Percentiles rank a stretch among this genome's conserved stretches.
Evolutionary conservation across 352 stramenopile species (phyloP).

Genomic region (Peronospora destructor): DNA sequence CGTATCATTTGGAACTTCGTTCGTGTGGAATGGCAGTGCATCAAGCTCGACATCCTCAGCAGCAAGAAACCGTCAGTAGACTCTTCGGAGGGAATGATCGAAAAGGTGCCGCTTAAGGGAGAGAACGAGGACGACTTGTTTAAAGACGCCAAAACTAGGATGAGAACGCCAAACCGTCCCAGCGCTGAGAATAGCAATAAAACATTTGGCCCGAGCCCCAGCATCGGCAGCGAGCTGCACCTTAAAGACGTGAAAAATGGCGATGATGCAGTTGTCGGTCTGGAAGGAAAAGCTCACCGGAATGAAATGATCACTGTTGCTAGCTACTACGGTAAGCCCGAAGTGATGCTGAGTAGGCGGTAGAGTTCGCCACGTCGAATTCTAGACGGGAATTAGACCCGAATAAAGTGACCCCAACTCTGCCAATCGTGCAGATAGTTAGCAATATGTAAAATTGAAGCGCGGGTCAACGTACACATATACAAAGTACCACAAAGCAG

Average conservation of each 20-base stretch:
- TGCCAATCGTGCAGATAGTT: not conserved
- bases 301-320: slow-evolving; percentile 24
- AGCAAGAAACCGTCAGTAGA: slow-evolving; percentile 53
- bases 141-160: slow-evolving; percentile 12
- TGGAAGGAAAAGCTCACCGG: slow-evolving; percentile 1
- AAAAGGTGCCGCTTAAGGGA: slow-evolving; percentile 45
- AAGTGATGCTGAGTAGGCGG: slow-evolving; percentile 16
- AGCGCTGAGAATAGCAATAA: slow-evolving; percentile 20
- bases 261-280: not conserved
- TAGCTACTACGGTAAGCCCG: slow-evolving; percentile 18
- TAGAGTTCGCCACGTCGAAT: slow-evolving; percentile 10
- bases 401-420: slow-evolving; percentile 11
- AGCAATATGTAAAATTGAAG: slow-evolving; percentile 21
- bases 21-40: slow-evolving; percentile 89
- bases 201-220: slow-evolving; percentile 15
- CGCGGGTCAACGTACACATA: slow-evolving; percentile 1
- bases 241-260: slow-evolving; percentile 13
- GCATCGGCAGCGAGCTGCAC: slow-evolving; percentile 7
- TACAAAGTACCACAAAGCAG: slow-evolving; percentile 11
- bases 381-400: slow-evolving; percentile 10
- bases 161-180: slow-evolving; percentile 17
- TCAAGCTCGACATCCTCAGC: slow-evolving; percentile 65
- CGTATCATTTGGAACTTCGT: slow-evolving; percentile 91
- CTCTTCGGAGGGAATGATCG: slow-evolving; percentile 34
- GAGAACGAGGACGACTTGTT: slow-evolving; percentile 31